These are phyloP conservation scores for Erodium moschatum DNA, from an alignment of 441 rosid species.

Conservation along the genomic window DNA sequence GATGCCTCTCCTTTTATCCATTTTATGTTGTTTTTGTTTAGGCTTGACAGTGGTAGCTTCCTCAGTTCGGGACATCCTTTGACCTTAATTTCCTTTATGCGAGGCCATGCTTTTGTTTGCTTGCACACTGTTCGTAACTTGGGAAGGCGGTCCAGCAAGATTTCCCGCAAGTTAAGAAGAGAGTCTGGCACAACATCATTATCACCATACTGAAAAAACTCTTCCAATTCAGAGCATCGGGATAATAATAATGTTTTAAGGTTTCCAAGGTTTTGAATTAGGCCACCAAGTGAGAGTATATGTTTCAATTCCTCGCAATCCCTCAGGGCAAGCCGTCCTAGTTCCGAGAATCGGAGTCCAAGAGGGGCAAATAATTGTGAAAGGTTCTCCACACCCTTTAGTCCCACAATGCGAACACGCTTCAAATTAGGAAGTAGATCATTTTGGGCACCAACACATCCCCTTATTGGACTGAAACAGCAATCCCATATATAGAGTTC, in stretches of 20 bases:
- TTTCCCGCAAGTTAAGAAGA: conserved; percentile 17
- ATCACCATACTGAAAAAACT: conserved; percentile 16
- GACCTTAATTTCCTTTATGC: conserved; percentile 15
- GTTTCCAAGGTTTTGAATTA: conserved; percentile 19
- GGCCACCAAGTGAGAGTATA: conserved; percentile 20
- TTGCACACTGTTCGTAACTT: conserved; percentile 17
- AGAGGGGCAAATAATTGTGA: conserved; percentile 25
- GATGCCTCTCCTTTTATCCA: conserved; percentile 23
- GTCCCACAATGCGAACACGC: conserved; percentile 28
- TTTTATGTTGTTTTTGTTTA: conserved; percentile 15
- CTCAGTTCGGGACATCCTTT: conserved; percentile 15
- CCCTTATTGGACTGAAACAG: conserved; percentile 21
- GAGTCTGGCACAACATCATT: not conserved
- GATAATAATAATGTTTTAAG: conserved; percentile 23
- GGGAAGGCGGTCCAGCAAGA: conserved; percentile 18
- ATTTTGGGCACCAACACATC: conserved; percentile 23
- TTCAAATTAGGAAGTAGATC: conserved; percentile 33
- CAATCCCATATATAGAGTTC: conserved; percentile 23
- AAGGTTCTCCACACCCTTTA: conserved; percentile 22
- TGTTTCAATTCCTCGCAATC: conserved; percentile 24
- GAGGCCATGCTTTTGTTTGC: not conserved
- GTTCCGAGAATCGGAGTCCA: conserved; percentile 24
- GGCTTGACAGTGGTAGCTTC: conserved; percentile 20
- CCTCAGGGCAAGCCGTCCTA: conserved; percentile 14
- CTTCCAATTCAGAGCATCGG: conserved; percentile 21